phyloP scores from a whole-genome alignment of 139 green algal species.

The Micractinium conductrix region DNA sequence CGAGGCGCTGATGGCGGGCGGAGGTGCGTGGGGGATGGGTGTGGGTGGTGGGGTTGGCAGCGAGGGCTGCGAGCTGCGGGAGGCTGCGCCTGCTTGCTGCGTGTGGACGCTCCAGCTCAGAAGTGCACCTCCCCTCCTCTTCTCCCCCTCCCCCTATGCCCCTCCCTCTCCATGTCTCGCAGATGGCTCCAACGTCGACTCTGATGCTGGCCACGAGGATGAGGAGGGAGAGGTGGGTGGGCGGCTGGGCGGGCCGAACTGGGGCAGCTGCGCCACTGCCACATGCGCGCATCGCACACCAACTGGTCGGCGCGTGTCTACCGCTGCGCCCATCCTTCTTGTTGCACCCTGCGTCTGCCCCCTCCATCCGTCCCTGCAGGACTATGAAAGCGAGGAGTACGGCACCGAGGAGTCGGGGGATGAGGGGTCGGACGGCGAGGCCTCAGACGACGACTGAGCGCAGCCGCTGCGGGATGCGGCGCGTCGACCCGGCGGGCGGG shows the following conservation, averaged over 20 bases:
- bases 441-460: slow-evolving; percentile 18
- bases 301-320: neutral
- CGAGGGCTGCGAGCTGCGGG: too few relatives aligned
- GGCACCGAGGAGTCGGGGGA: slow-evolving; percentile 51
- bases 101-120: too few relatives aligned
- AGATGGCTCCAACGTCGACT: slow-evolving; percentile 6
- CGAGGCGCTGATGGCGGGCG: slow-evolving; percentile 19
- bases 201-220: slow-evolving; percentile 43
- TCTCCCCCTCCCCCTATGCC: neutral
- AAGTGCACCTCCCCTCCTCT: neutral
- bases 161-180: slow-evolving; percentile 1
- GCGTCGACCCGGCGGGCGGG: too few relatives aligned
- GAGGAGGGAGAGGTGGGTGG: slow-evolving; percentile 34
- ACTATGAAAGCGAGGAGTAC: slow-evolving; percentile 58
- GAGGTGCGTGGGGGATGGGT: too few relatives aligned
- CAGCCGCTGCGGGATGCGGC: too few relatives aligned
- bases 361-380: neutral
- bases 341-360: neutral
- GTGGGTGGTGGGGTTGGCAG: neutral
- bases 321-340: neutral
- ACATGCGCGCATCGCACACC: neutral
- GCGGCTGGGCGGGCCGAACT: neutral
- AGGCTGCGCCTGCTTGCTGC: too few relatives aligned
- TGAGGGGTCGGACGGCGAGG: slow-evolving; percentile 19
- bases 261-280: neutral